Base-by-base conservation (phyloP, 2,329 filamentous ascomycete species). In the Alternaria atra region DNA sequence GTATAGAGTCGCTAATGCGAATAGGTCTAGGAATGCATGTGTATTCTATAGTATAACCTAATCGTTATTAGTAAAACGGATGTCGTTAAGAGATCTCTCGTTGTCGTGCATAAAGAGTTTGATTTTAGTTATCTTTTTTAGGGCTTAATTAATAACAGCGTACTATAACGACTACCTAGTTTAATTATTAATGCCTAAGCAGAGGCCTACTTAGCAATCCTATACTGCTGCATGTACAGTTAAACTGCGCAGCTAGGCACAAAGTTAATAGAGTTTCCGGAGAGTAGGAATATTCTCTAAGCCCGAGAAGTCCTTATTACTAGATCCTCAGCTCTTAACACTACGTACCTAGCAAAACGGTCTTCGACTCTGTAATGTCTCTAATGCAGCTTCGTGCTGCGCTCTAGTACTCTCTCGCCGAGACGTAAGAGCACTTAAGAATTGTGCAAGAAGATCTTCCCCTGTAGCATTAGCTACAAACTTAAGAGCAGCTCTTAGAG, bases 1-100 rank as follows among this genome's bases (percentile, higher is more conserved):
- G 40, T 54, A 59, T 20, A 59, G 32, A n/a, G 56, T 59, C 6
- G 29, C 40, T 7, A 39, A 48, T 25, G 56, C 51, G 30, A 59
- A 59, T 40, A 42, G 56, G 17, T 59, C 13, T 20, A 59, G 35
- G 48, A 59, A 54, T 13, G 9, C n/a, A 30, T 27, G 27, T 20
- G 56, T 30, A 30, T 59, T 59, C 8, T 20, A n/a, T 13, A 59
- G 56, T 27, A 59, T n/a, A 40, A 54, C 56, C 40, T 25, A 59
- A 54, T 59, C 39, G 6, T 25, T 12, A 27, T 23, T 15, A 32
- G 30, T 40, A 37, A 59, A 30, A 27, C 43, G 20, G n/a, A 35
- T 54, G 30, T 48, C 23, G 10, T 40, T 42, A 9, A 59, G 37
- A n/a, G 32, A 27, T 15, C n/a, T 40, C 30, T 59, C 23, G 37